Evolutionary conservation across 2,329 filamentous ascomycete species (phyloP).

Genomic region (Geosmithia putterillii): DNA sequence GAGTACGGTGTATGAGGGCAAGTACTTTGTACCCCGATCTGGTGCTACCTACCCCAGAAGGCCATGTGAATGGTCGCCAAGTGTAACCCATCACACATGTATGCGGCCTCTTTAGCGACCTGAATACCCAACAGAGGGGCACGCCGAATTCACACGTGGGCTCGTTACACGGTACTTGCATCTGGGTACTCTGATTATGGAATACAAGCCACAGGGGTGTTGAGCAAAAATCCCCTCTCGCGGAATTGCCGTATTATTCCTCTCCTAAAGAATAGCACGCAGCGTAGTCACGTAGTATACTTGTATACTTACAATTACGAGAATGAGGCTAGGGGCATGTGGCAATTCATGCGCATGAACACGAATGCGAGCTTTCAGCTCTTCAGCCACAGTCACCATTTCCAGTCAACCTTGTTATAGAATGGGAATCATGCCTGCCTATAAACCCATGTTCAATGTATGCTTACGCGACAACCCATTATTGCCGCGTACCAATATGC

Average conservation of each 20-base stretch:
- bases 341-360: neutral
- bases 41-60: neutral
- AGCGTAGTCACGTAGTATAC: too few species aligned
- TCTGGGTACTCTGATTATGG: neutral
- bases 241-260: too few species aligned
- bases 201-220: neutral
- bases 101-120: neutral
- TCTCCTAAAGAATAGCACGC: too few species aligned
- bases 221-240: neutral
- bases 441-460: neutral
- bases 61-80: neutral
- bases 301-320: too few species aligned
- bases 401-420: neutral
- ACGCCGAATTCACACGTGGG: neutral
- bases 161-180: neutral
- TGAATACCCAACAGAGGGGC: too few species aligned
- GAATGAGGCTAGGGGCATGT: too few species aligned
- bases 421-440: neutral
- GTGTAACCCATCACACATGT: neutral
- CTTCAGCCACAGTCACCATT: neutral
- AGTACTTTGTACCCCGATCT: too few species aligned
- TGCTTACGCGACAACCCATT: neutral
- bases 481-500: neutral
- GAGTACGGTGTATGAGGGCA: too few species aligned
- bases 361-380: neutral